These are phyloP conservation scores for Cystobasidium pallidum DNA, from an alignment of 1,284 basidiomycete species.

Conservation along the genomic window DNA sequence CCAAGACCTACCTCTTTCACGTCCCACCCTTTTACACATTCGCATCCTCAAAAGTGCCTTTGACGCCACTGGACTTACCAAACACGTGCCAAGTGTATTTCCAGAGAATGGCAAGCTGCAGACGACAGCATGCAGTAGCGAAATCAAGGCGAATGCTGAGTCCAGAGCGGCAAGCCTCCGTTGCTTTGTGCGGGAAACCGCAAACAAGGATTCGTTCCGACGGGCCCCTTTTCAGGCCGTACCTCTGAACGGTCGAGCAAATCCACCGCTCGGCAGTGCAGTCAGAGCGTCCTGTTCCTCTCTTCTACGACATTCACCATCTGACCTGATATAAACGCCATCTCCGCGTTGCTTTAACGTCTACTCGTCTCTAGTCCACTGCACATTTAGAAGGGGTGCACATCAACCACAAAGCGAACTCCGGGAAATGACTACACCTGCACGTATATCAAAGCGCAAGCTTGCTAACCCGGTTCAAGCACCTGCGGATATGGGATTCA, in stretches of 20 bases:
- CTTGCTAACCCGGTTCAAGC: conserved; percentile 24
- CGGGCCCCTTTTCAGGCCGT: neutral
- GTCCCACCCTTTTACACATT: too few relatives aligned
- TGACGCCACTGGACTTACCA: too few relatives aligned
- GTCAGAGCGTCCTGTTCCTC: neutral
- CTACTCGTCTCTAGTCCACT: neutral
- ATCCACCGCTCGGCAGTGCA: neutral
- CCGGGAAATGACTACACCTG: neutral
- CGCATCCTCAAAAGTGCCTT: too few relatives aligned
- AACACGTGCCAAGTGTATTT: too few relatives aligned
- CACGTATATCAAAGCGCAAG: conserved; percentile 38
- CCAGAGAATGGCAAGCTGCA: too few relatives aligned
- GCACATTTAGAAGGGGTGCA: neutral
- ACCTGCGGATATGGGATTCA: conserved; percentile 21
- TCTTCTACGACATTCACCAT: too few relatives aligned
- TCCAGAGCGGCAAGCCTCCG: neutral
- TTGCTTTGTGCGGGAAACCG: neutral
- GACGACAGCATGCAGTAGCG: too few relatives aligned
- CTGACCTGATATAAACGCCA: too few relatives aligned
- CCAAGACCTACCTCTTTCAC: too few relatives aligned
- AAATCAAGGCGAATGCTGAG: too few relatives aligned
- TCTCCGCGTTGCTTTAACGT: too few relatives aligned
- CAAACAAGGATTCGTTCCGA: conserved; percentile 15
- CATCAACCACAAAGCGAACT: too few relatives aligned
- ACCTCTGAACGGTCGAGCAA: neutral